Conservation (phyloP, 2,329 filamentous ascomycete genomes). For the Colletotrichum higginsianum region DNA sequence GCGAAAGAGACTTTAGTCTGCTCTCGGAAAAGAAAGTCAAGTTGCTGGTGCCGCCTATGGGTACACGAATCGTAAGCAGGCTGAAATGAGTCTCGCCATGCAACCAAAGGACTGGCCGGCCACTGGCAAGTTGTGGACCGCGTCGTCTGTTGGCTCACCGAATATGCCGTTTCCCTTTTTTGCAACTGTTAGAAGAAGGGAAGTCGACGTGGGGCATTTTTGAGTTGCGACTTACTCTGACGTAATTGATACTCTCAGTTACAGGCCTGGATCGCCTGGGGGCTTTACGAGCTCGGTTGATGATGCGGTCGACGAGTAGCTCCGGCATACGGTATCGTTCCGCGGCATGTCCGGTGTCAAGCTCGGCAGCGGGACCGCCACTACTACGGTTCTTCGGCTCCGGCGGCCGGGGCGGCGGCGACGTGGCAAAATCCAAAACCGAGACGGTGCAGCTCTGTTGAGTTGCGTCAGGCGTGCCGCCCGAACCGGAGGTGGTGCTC, state of each 20-base stretch:
- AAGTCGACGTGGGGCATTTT: not conserved
- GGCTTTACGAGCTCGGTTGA: conserved; percentile 42
- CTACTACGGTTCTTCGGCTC: not conserved
- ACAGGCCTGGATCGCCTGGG: conserved; percentile 21
- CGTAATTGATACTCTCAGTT: conserved; percentile 40
- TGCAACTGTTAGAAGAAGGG: not conserved
- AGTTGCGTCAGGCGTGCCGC: not conserved
- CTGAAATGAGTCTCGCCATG: too few species aligned
- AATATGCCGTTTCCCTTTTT: conserved; percentile 50
- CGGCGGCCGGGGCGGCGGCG: conserved; percentile 7
- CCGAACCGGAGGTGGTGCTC: not conserved
- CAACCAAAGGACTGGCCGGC: too few species aligned
- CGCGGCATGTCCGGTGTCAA: not conserved
- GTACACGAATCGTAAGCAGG: not conserved
- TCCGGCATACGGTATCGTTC: conserved; percentile 43
- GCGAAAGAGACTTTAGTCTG: conserved; percentile 49
- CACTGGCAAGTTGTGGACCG: conserved; percentile 7
- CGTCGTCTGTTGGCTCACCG: conserved; percentile 43
- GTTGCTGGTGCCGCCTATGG: conserved; percentile 39
- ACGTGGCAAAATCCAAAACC: conserved; percentile 31
- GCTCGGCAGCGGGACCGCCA: not conserved
- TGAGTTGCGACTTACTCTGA: conserved; percentile 44
- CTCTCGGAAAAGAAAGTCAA: conserved; percentile 51
- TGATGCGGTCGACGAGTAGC: conserved; percentile 49
- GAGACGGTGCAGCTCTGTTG: conserved; percentile 19